Percentiles rank a stretch among this genome's conserved stretches.
These are phyloP conservation scores for Hyphodiscus sp. DNA, from an alignment of 2,329 filamentous ascomycete genomes.

Conservation along the genomic window DNA sequence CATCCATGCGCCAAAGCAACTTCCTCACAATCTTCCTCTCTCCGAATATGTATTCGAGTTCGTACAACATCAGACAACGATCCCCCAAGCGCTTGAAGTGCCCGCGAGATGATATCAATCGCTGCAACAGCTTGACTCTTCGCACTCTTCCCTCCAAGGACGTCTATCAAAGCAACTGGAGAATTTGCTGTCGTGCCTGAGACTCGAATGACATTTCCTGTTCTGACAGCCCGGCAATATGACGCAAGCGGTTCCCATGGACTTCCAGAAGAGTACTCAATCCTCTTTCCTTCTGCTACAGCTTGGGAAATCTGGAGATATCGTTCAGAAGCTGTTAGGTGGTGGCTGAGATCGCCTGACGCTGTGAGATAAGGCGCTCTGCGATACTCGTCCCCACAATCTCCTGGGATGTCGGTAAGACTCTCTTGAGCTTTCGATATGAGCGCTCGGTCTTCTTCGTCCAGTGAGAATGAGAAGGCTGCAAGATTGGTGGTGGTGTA, in stretches of 20 bases:
- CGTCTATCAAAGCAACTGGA: slow-evolving; percentile 10
- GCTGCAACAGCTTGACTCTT: slow-evolving; percentile 23
- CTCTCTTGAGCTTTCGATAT: slow-evolving; percentile 20
- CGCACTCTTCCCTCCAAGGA: slow-evolving; percentile 17
- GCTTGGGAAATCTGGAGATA: slow-evolving; percentile 5
- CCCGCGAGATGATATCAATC: slow-evolving; percentile 26
- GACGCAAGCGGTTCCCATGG: slow-evolving; percentile 30
- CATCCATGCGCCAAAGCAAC: slow-evolving; percentile 27
- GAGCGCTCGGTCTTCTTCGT: slow-evolving; percentile 3
- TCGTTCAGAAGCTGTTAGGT: too few species aligned
- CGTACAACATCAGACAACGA: slow-evolving; percentile 25
- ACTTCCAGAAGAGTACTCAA: slow-evolving; percentile 28
- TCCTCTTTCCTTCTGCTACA: slow-evolving; percentile 17
- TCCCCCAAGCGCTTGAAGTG: slow-evolving; percentile 25
- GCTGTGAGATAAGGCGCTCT: slow-evolving; percentile 29
- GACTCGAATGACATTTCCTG: slow-evolving; percentile 22
- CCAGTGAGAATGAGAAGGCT: slow-evolving; percentile 2
- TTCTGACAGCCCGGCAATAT: slow-evolving; percentile 29
- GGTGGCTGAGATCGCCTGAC: slow-evolving; percentile 12
- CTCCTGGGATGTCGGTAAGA: slow-evolving; percentile 27
- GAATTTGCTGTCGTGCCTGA: slow-evolving; percentile 31
- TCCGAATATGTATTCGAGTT: slow-evolving; percentile 25
- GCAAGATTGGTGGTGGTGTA: slow-evolving; percentile 4
- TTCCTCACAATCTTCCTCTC: slow-evolving; percentile 22
- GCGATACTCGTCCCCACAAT: slow-evolving; percentile 31